Evolutionary conservation across 1,284 basidiomycete species (phyloP).

Genomic region (Taiwanofungus camphoratus): DNA sequence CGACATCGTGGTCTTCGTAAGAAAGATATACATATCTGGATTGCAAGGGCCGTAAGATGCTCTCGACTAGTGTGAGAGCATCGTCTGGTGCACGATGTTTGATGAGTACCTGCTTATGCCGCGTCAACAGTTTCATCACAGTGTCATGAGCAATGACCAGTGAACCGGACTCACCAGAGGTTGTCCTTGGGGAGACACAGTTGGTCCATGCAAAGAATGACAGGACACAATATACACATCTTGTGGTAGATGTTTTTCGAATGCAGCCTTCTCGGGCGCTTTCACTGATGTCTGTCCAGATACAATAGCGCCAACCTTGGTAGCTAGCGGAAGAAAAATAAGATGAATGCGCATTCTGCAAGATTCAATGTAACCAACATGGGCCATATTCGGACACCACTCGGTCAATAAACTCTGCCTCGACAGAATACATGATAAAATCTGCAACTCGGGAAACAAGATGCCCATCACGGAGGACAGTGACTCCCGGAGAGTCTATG

Average conservation of each 20-base stretch:
- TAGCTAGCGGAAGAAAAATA: constrained; percentile 46
- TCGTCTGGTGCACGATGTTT: constrained; percentile 78
- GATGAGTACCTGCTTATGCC: constrained; percentile 70
- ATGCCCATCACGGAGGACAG: constrained; percentile 38
- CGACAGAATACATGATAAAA: constrained; percentile 60
- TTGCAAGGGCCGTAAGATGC: constrained; percentile 76
- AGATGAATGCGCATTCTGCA: constrained; percentile 3
- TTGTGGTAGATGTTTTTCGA: constrained; percentile 82
- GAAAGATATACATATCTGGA: constrained; percentile 89
- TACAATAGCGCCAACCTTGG: constrained; percentile 89
- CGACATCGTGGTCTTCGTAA: constrained; percentile 93
- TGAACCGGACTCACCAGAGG: constrained; percentile 87
- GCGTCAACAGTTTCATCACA: neutral
- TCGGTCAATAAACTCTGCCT: constrained; percentile 82
- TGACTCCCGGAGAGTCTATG: constrained; percentile 51
- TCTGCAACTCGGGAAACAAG: constrained; percentile 27
- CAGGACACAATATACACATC: constrained; percentile 91
- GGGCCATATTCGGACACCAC: constrained; percentile 90
- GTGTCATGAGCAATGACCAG: no score
- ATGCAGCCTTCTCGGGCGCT: constrained; percentile 87
- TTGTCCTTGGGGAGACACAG: constrained; percentile 87
- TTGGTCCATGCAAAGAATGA: constrained; percentile 94
- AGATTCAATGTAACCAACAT: constrained; percentile 47
- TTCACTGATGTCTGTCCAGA: constrained; percentile 97
- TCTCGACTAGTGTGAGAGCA: constrained; percentile 76